Base-by-base conservation (phyloP, 176 grass and related monocot genomes). In the Cenchrus americanus region DNA sequence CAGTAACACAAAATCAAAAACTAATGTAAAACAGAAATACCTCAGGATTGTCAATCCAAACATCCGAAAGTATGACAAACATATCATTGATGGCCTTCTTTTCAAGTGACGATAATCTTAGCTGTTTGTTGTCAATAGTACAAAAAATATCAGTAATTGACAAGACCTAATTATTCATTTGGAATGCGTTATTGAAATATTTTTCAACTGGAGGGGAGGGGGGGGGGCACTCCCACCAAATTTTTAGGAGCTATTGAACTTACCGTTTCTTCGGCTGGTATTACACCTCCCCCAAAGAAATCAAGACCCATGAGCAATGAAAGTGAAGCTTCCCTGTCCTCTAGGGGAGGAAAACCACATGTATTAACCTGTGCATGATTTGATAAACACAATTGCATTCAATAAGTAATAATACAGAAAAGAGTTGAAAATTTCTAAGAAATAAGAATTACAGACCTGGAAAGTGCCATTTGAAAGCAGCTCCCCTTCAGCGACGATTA, bases 51-150 rank as follows among this genome's bases (percentile, higher is more conserved):
- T 98, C 93, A 51, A 98, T 54, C 93, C 93, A 98, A 86, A 98
- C 89, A 92, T 98, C 96, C 4, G 93, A 98, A 80, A 98, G 87
- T 70, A 95, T 76, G 41, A 98, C 96, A 90, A 98, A 95, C 96
- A 95, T 98, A 69, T 98, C 93, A 90, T 98, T 98, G 34, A 92
- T 85, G 0, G 89, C 89, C 83, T 89, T 92, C 72, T 95, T 90
- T 88, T 98, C 96, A 62, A 98, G 82, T 63, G 80, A 79, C 80
- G 85, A 82, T 66, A 98, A 76, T 79, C 93, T 91, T 71, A 82
- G 44, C 93, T 98, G 85, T 86, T 92, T 66, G 19, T 82, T 81
- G 83, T 65, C 61, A 80, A 82, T 63, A 9, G 73, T 34, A 59
- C 88, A 55, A 78, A 87, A 76, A 40, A 83, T 34, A 63, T 82